These are phyloP conservation scores for Microascus cirrosus DNA, from an alignment of 2,329 filamentous ascomycete genomes.

Conservation along the genomic window DNA sequence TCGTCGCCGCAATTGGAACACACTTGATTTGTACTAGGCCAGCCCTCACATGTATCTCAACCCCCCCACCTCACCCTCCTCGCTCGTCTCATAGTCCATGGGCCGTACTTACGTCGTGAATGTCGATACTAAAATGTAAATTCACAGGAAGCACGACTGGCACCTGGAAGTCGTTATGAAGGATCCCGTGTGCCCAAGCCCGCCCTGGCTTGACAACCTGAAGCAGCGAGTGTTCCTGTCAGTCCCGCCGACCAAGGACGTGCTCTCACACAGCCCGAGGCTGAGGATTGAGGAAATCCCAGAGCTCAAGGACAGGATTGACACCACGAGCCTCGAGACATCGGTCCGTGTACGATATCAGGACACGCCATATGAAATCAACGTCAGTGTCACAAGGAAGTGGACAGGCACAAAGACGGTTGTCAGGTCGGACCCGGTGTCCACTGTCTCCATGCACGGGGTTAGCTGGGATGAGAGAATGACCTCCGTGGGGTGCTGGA, in stretches of 20 bases:
- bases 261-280: neutral
- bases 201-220: neutral
- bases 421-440: neutral
- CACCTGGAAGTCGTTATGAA: neutral
- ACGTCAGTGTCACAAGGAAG: neutral
- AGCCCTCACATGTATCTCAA: neutral
- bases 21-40: neutral
- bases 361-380: neutral
- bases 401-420: conserved; percentile 1
- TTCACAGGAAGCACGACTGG: neutral
- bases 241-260: neutral
- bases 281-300: neutral
- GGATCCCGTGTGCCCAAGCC: neutral
- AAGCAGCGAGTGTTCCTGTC: neutral
- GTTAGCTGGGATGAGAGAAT: conserved; percentile 1
- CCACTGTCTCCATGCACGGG: neutral
- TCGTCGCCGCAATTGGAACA: neutral
- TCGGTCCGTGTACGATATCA: neutral
- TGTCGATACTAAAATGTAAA: neutral
- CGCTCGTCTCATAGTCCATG: too few species aligned
- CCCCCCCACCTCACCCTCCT: neutral
- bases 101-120: neutral
- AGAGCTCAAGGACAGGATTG: neutral
- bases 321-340: neutral
- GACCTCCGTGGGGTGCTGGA: neutral